Evolutionary conservation across 352 stramenopile species (phyloP).

Genomic region (Phytopythium montanum): DNA sequence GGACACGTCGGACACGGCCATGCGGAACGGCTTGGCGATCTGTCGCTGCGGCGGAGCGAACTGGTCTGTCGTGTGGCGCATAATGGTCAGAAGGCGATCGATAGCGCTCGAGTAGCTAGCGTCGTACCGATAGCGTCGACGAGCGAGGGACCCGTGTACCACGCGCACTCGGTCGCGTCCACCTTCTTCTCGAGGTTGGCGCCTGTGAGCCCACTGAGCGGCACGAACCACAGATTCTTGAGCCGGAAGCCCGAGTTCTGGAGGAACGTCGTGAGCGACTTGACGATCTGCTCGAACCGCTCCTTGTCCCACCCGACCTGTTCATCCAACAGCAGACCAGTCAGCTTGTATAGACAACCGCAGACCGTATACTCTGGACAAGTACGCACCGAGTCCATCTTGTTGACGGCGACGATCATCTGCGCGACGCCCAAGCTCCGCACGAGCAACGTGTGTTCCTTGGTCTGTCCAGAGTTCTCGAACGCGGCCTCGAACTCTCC

Average conservation of each 20-base stretch:
- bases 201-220: conserved; percentile 83
- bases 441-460: conserved; percentile 96
- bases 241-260: conserved; percentile 66
- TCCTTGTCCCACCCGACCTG: conserved; percentile 66
- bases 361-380: too few species aligned
- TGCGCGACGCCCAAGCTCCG: conserved; percentile 92
- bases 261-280: conserved; percentile 73
- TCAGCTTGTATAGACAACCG: not conserved
- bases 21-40: conserved; percentile 83
- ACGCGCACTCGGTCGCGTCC: conserved; percentile 41
- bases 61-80: conserved; percentile 32
- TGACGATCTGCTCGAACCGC: conserved; percentile 77
- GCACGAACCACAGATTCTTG: conserved; percentile 85
- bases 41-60: conserved; percentile 73
- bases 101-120: conserved; percentile 4
- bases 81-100: not conserved
- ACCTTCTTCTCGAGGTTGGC: conserved; percentile 77
- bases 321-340: not conserved
- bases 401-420: conserved; percentile 97
- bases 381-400: conserved; percentile 91
- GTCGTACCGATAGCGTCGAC: conserved; percentile 69
- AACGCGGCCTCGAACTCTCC: conserved; percentile 97
- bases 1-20: conserved; percentile 82
- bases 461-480: conserved; percentile 94
- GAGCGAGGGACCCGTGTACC: conserved; percentile 79